A percentile compares a stretch with the other conserved stretches of the same genome.
Evolutionary conservation across 495 filamentous ascomycete species (phyloP).

Genomic region (Aspergillus indologenus): DNA sequence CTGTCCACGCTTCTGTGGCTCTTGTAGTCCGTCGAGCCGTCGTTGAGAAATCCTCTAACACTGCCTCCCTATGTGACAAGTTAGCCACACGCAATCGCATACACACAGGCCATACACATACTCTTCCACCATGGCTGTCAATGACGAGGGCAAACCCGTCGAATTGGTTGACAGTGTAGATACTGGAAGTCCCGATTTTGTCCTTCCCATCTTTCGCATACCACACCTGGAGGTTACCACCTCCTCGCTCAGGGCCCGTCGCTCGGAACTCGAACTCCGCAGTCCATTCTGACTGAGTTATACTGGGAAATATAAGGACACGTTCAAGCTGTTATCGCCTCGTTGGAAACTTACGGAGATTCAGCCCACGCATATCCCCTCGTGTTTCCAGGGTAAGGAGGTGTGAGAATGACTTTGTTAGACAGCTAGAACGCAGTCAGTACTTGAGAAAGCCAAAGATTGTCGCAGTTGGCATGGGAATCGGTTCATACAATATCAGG

Average conservation of each 20-base stretch:
- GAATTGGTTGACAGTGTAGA: slow-evolving; percentile 78
- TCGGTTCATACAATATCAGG: slow-evolving; percentile 56
- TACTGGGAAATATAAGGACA: slow-evolving; percentile 28
- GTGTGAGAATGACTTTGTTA: slow-evolving; percentile 89
- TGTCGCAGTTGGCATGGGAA: neutral
- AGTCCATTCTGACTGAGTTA: slow-evolving; percentile 63
- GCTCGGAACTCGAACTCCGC: slow-evolving; percentile 84
- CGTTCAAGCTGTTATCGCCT: neutral
- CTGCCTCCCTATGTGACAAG: slow-evolving; percentile 58
- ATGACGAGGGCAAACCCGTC: slow-evolving; percentile 85
- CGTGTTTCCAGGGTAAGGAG: slow-evolving; percentile 79
- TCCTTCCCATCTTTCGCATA: slow-evolving; percentile 69
- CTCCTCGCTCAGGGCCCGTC: slow-evolving; percentile 77
- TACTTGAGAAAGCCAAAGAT: neutral
- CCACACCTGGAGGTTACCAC: slow-evolving; percentile 93
- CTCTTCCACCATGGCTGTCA: slow-evolving; percentile 80
- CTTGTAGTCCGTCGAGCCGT: slow-evolving; percentile 79
- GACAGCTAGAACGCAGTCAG: slow-evolving; percentile 54
- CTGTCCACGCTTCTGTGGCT: slow-evolving; percentile 74
- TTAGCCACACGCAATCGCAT: slow-evolving; percentile 10
- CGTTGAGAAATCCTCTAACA: slow-evolving; percentile 89
- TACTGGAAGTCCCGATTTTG: slow-evolving; percentile 63
- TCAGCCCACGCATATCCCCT: slow-evolving; percentile 82
- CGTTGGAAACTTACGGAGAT: slow-evolving; percentile 47
- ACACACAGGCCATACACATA: slow-evolving; percentile 23